Evolutionary conservation across 2,329 filamentous ascomycete genomes (phyloP), one percentile per base, ranked within the genome.

Genomic region (Pseudonectria buxi): DNA sequence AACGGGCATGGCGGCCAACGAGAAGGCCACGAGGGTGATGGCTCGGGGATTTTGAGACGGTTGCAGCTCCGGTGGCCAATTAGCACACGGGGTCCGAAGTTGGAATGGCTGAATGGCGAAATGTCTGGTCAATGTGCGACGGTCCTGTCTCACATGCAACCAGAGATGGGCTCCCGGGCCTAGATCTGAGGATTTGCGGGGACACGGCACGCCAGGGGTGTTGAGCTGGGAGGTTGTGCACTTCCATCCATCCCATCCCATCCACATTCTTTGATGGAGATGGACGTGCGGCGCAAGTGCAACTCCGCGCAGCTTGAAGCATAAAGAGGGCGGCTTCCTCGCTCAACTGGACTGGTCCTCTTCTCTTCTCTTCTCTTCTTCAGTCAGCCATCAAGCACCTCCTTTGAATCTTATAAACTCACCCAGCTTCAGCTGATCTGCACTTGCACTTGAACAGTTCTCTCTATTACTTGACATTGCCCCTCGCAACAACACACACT

Each of bases 251-350:
- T n/a, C n/a, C n/a, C 36, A 41, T 49, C n/a, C n/a, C 18, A 22
- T 22, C 18, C 18, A 22, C 18, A 41, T 41, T 41, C 32, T 32
- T 45, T 33, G 43, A 26, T 33, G 28, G 26, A 33, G 32, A 37
- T 24, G 30, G 34, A 37, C 33, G 33, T 35, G 46, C 18, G 9
- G 18, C 18, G 18, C 18, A 22, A 6, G 18, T 22, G 18, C 18
- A 22, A 22, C 5, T 9, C 18, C 5, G 18, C 9, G 5, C 18
- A 22, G 18, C 18, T 22, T 5, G 9, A 39, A 49, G 47, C 51
- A 55, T 55, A 55, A 53, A 53, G 49, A 53, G 50, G 38, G 44
- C 35, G 43, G 32, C 28, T 40, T 43, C 49, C 50, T 50, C 56
- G 43, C 38, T 46, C 41, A 15, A 42, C 26, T 28, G 28, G 28